Conservation (phyloP, 2,329 filamentous ascomycete genomes). For the Fusarium austroafricanum region DNA sequence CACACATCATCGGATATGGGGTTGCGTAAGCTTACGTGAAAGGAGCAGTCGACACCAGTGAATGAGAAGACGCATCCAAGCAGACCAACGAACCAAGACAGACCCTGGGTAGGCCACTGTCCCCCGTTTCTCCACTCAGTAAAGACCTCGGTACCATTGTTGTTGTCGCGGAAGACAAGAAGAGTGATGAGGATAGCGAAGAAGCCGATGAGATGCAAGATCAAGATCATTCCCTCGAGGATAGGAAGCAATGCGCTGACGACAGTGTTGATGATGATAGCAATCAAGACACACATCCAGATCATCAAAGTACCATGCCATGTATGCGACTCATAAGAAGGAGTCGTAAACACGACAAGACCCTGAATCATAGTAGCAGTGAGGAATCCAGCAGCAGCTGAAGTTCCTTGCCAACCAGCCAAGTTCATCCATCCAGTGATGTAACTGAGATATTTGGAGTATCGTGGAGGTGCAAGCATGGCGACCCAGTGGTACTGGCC, state of each 20-base stretch:
- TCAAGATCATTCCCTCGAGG: slow-evolving; percentile 56
- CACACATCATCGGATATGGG: rapidly evolving
- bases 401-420: slow-evolving; percentile 44
- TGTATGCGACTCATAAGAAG: slow-evolving; percentile 33
- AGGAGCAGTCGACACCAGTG: slow-evolving; percentile 42
- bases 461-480: slow-evolving; percentile 39
- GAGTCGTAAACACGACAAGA: slow-evolving; percentile 34
- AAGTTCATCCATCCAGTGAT: slow-evolving; percentile 45
- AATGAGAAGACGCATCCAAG: slow-evolving; percentile 42
- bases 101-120: slow-evolving; percentile 36
- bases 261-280: slow-evolving; percentile 54
- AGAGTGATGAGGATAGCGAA: slow-evolving; percentile 54
- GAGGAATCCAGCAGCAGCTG: slow-evolving; percentile 39
- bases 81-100: slow-evolving; percentile 42
- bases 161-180: slow-evolving; percentile 48
- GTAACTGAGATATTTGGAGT: slow-evolving; percentile 49
- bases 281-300: slow-evolving; percentile 56
- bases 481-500: slow-evolving; percentile 44
- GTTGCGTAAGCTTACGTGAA: slow-evolving; percentile 19
- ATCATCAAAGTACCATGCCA: slow-evolving; percentile 49
- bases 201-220: slow-evolving; percentile 59
- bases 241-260: slow-evolving; percentile 48
- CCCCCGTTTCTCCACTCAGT: slow-evolving; percentile 43
- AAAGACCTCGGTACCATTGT: slow-evolving; percentile 47
- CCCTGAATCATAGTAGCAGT: slow-evolving; percentile 47